Base-by-base conservation (phyloP, 1,284 basidiomycete species). In the Tilletia caries region DNA sequence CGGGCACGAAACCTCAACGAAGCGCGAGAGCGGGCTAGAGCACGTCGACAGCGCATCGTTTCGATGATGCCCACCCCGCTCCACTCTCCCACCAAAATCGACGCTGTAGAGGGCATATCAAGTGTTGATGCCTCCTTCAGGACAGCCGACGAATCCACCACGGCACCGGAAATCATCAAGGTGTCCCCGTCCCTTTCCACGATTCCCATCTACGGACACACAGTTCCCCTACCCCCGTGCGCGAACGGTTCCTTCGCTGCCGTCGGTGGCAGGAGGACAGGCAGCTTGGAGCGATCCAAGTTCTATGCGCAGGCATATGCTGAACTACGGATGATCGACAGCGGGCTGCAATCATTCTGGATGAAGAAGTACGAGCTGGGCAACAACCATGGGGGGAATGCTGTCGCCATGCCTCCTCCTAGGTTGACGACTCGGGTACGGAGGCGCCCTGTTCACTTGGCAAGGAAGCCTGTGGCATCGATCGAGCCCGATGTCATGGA, bases 341-440 rank as follows among this genome's bases (percentile, higher is more conserved):
- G 58, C 29, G 58, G 58, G 4, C 32, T 62, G 29, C 58, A 62
- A 13, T 62, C 58, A 18, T 10, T 62, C n/a, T 62, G 58, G 58
- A 62, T 62, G 58, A 20, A 25, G 18, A 8, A 50, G 37, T 41
- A 41, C 37, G 37, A 41, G 37, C 15, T 41, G 10, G 20, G 48
- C 10, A 8, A n/a, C 48, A 25, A 50, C 13, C 20, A 50, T 50
- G 48, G 20, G 12, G 37, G 37, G 48, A 50, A 50, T 50, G 48
- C 48, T 25, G 23, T n/a, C 20, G 48, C 8, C 48, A 50, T 50
- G 48, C 13, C 20, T 8, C 48, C 20, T 8, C 12, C 20, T 18
- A 18, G 20, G 23, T 13, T n/a, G 48, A 18, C 48, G 48, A 18
- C 48, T 13, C 12, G 20, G 48, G 12, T 50, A 13, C 48, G 8